Evolutionary conservation across 495 filamentous ascomycete genomes (phyloP), one percentile per base, ranked within the genome.

Genomic region (Hyaloscypha hepaticicola): DNA sequence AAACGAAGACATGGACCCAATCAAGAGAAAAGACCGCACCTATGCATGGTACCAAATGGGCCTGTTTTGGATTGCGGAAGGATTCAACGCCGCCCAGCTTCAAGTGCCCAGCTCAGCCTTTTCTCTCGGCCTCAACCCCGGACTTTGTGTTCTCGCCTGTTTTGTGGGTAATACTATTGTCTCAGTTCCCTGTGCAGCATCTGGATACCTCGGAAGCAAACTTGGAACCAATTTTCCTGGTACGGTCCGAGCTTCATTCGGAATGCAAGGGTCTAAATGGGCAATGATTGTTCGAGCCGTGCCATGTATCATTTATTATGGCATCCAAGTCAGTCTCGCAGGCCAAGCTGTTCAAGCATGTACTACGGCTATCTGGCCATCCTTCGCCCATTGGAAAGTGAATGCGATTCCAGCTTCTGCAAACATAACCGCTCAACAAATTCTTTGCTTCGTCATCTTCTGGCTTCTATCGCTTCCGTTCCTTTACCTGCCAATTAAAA

Each of bases 151-250:
- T 16, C 19, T 50, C 22, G 48, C 48, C 48, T 50, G 48, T 50
- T 24, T 50, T 19, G 22, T 50, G 6, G 48, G 48, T 5, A 50
- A 50, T 5, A 19, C n/a, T 6, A 50, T 50, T 50, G 48, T 50
- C 22, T 50, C 48, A 12, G 8, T 50, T 16, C 48, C 48, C 16
- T 50, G 48, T 19, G 48, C 48, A 50, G 48, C 48, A 8, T 50
- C 48, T 5, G 48, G 48, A 24, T 50, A 50, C n/a, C 22, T 50
- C 6, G 48, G 48, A 8, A 50, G 48, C 48, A 50, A 50, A 24
- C 48, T 50, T 50, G 48, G 48, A 50, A 50, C 48, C 16, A 50
- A 50, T 50, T 50, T 50, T 50, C 48, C 48, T 24, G 48, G 48
- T 0, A 50, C 48, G 8, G 48, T 50, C 48, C 11, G 48, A 50